phyloP scores from a whole-genome alignment of 805 yeast genomes.

The Cyberlindnera mycetangii region DNA sequence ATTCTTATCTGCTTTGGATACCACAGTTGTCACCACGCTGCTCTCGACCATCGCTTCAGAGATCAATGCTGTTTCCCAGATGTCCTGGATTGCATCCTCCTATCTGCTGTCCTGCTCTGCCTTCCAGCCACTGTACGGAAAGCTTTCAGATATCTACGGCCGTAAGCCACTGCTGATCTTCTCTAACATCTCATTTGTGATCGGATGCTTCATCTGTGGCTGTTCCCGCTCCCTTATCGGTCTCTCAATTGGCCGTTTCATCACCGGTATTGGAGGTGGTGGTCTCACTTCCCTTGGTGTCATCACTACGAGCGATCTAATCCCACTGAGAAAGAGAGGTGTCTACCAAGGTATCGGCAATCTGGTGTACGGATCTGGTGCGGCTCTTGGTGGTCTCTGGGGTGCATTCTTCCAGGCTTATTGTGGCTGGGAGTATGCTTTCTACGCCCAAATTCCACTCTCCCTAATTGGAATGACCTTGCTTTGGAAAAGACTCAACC shows the following conservation, averaged over 20 bases:
- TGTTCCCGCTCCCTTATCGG: slow-evolving; percentile 20
- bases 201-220: slow-evolving; percentile 44
- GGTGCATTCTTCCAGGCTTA: slow-evolving; percentile 53
- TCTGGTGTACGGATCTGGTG: slow-evolving; percentile 68
- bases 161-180: slow-evolving; percentile 42
- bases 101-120: slow-evolving; percentile 62
- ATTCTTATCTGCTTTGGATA: slow-evolving; percentile 59
- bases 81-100: slow-evolving; percentile 68
- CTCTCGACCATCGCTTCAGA: slow-evolving; percentile 64
- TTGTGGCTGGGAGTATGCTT: slow-evolving; percentile 68
- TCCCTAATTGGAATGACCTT: slow-evolving; percentile 40
- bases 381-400: slow-evolving; percentile 63
- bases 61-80: slow-evolving; percentile 54
- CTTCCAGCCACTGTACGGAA: slow-evolving; percentile 65
- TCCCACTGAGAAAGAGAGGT: slow-evolving; percentile 76
- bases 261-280: slow-evolving; percentile 88
- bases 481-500: slow-evolving; percentile 35
- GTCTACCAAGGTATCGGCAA: slow-evolving; percentile 78
- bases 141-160: slow-evolving; percentile 63
- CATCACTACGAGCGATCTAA: slow-evolving; percentile 68
- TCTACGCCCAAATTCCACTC: slow-evolving; percentile 51
- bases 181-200: slow-evolving; percentile 37
- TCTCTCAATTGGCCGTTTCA: slow-evolving; percentile 53
- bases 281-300: slow-evolving; percentile 72
- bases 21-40: slow-evolving; percentile 62